Evolutionary conservation across 331 rosid genomes (phyloP).

Genomic region (Malus hybrid): DNA sequence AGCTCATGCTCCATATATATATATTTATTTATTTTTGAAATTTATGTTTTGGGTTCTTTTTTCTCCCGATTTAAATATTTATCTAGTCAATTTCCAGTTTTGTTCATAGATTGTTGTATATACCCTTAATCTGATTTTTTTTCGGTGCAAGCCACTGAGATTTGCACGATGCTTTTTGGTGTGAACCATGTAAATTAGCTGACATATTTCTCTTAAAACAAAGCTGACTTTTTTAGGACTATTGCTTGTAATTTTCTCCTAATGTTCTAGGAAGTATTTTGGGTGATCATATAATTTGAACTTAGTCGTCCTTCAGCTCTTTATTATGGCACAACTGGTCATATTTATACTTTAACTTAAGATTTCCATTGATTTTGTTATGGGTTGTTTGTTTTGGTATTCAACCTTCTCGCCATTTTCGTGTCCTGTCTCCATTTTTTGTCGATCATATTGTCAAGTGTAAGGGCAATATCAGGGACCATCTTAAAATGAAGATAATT

Average conservation of each 20-base stretch:
- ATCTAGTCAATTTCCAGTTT: not conserved
- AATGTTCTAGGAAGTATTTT: not conserved
- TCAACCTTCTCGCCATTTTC: too few species aligned
- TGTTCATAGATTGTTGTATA: not conserved
- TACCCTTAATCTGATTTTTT: too few species aligned
- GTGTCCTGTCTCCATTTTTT: too few species aligned
- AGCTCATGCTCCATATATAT: conserved; percentile 9
- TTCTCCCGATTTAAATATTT: not conserved
- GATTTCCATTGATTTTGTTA: not conserved
- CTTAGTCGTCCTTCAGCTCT: too few species aligned
- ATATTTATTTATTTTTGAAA: not conserved
- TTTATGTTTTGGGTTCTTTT: not conserved
- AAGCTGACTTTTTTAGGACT: not conserved
- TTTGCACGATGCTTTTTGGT: not conserved
- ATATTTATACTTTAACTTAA: not conserved
- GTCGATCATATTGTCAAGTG: not conserved
- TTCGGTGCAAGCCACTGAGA: not conserved
- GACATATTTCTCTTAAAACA: too few species aligned
- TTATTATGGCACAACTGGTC: too few species aligned
- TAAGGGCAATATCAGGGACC: not conserved
- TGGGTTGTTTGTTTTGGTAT: not conserved
- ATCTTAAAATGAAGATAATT: not conserved
- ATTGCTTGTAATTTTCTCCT: not conserved
- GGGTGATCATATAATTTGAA: not conserved
- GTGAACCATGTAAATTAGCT: not conserved